These are phyloP conservation scores for Samsoniella hepiali DNA, from an alignment of 2,329 filamentous ascomycete species.

Conservation along the genomic window DNA sequence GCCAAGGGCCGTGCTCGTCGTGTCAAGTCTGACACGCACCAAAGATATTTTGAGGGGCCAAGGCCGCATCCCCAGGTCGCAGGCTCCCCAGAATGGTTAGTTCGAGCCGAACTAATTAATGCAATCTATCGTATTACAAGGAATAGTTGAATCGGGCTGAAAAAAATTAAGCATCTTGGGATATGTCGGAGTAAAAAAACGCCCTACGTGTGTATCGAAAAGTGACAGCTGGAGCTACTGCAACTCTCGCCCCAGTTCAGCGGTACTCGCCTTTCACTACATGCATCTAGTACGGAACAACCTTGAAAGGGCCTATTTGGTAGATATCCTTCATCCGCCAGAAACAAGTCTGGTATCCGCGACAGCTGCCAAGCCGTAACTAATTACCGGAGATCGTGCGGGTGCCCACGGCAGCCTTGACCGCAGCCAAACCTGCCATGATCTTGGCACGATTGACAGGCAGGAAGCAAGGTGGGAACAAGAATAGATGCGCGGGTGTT, in stretches of 20 bases:
- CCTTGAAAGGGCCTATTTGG: not conserved
- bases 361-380: not conserved
- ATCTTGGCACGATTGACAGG: not conserved
- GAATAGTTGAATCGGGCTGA: not conserved
- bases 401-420: not conserved
- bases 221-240: not conserved
- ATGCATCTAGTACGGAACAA: not conserved
- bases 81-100: not conserved
- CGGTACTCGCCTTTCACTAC: no score
- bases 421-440: not conserved
- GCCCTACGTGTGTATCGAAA: not conserved
- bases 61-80: not conserved
- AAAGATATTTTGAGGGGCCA: not conserved
- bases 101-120: not conserved
- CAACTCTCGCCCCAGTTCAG: no score
- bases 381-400: not conserved
- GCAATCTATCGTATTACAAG: not conserved
- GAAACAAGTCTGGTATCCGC: not conserved
- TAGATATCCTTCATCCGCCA: no score
- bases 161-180: not conserved
- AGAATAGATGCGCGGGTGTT: not conserved
- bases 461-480: not conserved
- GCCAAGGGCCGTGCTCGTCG: not conserved
- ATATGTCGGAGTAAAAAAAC: not conserved
- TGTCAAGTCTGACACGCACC: slow-evolving; percentile 16